phyloP scores from a whole-genome alignment of 2,329 filamentous ascomycete genomes.

The Verticillium nubilum region DNA sequence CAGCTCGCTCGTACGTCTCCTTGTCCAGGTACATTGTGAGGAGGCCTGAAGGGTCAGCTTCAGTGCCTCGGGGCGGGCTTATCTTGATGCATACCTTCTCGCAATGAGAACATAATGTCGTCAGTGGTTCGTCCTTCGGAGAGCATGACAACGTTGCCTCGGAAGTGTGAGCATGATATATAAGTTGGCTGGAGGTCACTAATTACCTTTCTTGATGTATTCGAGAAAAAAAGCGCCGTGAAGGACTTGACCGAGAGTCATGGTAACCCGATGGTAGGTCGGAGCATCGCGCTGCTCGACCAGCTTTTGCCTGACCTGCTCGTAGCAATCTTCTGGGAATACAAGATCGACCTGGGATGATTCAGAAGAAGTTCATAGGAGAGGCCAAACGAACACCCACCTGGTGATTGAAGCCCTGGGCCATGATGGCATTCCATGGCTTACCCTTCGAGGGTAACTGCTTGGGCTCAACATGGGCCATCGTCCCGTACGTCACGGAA shows the following conservation, averaged over 20 bases:
- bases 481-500: conserved; percentile 63
- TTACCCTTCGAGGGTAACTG: conserved; percentile 68
- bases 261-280: conserved; percentile 61
- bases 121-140: conserved; percentile 68
- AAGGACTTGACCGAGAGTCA: conserved; percentile 68
- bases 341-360: conserved; percentile 58
- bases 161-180: background rate
- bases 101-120: conserved; percentile 68
- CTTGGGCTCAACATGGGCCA: conserved; percentile 64
- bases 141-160: conserved; percentile 77
- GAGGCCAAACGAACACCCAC: conserved; percentile 36
- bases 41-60: conserved; percentile 41
- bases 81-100: conserved; percentile 48
- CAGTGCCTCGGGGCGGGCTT: background rate
- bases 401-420: conserved; percentile 64
- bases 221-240: conserved; percentile 73
- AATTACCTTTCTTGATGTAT: conserved; percentile 72
- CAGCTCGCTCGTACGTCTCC: conserved; percentile 75
- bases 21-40: conserved; percentile 75
- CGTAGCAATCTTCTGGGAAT: conserved; percentile 60
- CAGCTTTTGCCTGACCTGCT: conserved; percentile 48
- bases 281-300: conserved; percentile 28
- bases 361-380: background rate
- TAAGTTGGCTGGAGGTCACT: background rate
- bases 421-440: conserved; percentile 66